phyloP scores from a whole-genome alignment of 371 early-diverging fungal genomes.

The Mucor circinelloides region DNA sequence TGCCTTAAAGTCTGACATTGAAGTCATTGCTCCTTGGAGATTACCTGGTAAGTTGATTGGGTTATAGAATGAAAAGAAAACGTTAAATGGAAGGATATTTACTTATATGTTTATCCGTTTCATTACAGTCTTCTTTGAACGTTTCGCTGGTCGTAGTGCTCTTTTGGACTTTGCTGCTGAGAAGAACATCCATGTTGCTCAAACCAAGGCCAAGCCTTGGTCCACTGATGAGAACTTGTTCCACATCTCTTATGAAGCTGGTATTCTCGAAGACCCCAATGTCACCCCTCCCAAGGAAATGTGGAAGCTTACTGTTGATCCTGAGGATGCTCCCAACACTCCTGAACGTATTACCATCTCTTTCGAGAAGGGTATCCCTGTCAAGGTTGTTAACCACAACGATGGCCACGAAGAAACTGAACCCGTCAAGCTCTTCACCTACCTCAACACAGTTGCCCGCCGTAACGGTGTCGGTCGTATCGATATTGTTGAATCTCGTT shows the following conservation, averaged over 20 bases:
- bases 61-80: not conserved
- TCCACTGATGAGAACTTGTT: conserved; percentile 98
- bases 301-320: conserved; percentile 97
- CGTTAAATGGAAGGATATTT: not conserved
- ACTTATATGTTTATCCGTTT: not conserved
- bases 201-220: conserved; percentile 97
- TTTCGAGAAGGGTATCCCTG: conserved; percentile 89
- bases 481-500: conserved; percentile 98
- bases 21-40: conserved; percentile 97
- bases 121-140: conserved; percentile 81
- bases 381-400: conserved; percentile 82
- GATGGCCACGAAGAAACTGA: conserved; percentile 71
- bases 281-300: conserved; percentile 94
- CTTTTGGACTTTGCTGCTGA: conserved; percentile 90
- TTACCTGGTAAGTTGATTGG: conserved; percentile 69
- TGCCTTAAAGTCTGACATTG: conserved; percentile 88
- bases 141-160: conserved; percentile 93
- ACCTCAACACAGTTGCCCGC: conserved; percentile 93
- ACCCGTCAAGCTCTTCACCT: conserved; percentile 87
- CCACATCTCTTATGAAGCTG: conserved; percentile 98
- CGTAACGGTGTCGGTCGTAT: conserved; percentile 97
- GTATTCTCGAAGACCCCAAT: conserved; percentile 94
- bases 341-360: conserved; percentile 92
- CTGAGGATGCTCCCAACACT: conserved; percentile 93
- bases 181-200: conserved; percentile 92